These are phyloP conservation scores for Penicillium rolfsii DNA, from an alignment of 2,329 filamentous ascomycete genomes.

Conservation along the genomic window DNA sequence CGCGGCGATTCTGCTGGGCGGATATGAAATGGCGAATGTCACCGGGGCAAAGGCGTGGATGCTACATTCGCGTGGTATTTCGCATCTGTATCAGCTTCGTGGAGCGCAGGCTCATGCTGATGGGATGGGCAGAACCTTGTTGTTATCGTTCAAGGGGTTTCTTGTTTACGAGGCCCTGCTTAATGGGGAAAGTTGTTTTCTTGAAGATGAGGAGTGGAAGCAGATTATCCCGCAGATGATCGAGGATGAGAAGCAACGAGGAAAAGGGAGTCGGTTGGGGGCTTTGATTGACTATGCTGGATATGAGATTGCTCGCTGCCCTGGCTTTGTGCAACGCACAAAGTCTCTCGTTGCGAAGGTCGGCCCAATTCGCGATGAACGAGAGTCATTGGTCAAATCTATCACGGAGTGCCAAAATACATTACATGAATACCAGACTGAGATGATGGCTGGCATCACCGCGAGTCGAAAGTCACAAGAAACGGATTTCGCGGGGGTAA, in stretches of 20 bases:
- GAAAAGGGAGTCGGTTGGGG: slow-evolving; percentile 18
- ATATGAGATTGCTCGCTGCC: slow-evolving; percentile 25
- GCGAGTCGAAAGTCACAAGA: neutral
- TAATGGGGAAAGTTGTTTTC: slow-evolving; percentile 25
- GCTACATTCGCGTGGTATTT: slow-evolving; percentile 26
- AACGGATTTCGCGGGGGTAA: slow-evolving; percentile 8
- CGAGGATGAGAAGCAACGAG: slow-evolving; percentile 14
- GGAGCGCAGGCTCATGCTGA: slow-evolving; percentile 20
- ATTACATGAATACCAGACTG: slow-evolving; percentile 4
- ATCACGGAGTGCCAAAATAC: slow-evolving; percentile 18
- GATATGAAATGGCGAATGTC: slow-evolving; percentile 27
- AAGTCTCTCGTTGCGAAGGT: slow-evolving; percentile 15
- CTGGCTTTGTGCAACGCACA: slow-evolving; percentile 23
- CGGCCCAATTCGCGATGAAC: neutral
- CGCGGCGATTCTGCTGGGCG: slow-evolving; percentile 23
- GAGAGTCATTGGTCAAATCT: neutral
- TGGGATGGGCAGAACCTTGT: slow-evolving; percentile 26
- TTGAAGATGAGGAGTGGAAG: slow-evolving; percentile 23
- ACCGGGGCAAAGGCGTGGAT: slow-evolving; percentile 24
- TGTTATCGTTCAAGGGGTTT: slow-evolving; percentile 27
- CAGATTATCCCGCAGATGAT: slow-evolving; percentile 16
- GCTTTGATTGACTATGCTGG: slow-evolving; percentile 26
- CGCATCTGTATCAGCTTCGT: slow-evolving; percentile 19
- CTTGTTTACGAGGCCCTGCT: slow-evolving; percentile 25
- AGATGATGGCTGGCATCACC: neutral